Percentiles rank a stretch among this genome's conserved stretches.
Evolutionary conservation across 306 rosid genomes (phyloP).

Genomic region (Pterocarpus santalinus): DNA sequence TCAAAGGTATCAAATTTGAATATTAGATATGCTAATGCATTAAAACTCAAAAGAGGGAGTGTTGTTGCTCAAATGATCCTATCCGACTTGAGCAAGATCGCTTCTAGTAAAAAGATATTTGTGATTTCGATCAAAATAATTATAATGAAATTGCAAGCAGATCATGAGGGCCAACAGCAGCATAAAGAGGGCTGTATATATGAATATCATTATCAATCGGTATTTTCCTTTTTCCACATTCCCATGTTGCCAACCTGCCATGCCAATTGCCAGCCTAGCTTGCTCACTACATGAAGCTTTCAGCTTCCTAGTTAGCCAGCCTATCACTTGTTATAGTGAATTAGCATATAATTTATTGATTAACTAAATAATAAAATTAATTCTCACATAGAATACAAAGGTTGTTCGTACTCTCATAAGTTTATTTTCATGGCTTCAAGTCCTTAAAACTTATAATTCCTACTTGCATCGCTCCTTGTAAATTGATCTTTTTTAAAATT

Average conservation of each 20-base stretch:
- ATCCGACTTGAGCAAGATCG: too few relatives aligned
- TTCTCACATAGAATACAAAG: too few relatives aligned
- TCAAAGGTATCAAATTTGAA: too few relatives aligned
- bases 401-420: too few relatives aligned
- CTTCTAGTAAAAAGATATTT: too few relatives aligned
- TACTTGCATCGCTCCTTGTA: not conserved
- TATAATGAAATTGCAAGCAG: not conserved
- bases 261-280: slow-evolving; percentile 43
- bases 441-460: too few relatives aligned
- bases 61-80: too few relatives aligned
- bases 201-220: not conserved
- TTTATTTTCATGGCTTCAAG: too few relatives aligned
- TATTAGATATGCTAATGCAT: too few relatives aligned
- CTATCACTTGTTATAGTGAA: not conserved
- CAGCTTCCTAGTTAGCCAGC: not conserved
- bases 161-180: not conserved
- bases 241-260: slow-evolving; percentile 31
- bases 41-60: too few relatives aligned
- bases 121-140: too few relatives aligned
- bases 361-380: not conserved
- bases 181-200: not conserved
- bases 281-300: slow-evolving; percentile 37
- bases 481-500: too few relatives aligned
- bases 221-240: slow-evolving; percentile 10
- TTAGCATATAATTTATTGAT: not conserved